Base-by-base conservation (phyloP, 805 yeast species). In the Saccharomycopsis fibuligera region DNA sequence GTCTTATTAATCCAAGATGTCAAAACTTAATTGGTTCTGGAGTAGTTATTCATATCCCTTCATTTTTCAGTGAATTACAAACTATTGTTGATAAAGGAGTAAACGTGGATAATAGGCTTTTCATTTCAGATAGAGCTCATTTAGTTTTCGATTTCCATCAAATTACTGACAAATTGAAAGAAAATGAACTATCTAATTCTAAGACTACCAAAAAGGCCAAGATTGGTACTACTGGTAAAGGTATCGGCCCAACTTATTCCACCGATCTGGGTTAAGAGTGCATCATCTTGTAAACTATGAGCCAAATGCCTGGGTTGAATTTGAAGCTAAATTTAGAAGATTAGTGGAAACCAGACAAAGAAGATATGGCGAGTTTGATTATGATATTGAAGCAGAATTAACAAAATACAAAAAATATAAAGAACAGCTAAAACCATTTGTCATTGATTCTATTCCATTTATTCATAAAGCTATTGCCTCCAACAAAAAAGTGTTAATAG, bases 171-270 rank as follows among this genome's bases (percentile, higher is more conserved):
- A 93, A 89, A 61, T 76, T 93, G 61, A 86, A 95, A 68, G 99
- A 93, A 70, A 83, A 86, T 46, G 99, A 93, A 69, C 76, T 93
- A 47, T 77, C 86, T 24, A 66, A 65, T 50, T 23, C n/a, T n/a
- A n/a, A n/a, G n/a, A n/a, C 72, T 9, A 70, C 68, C 53, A 79
- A 81, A 66, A 87, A 87, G 66, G 87, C 88, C 65, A 76, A 86
- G 25, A 91, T 93, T 60, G 99, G 99, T 59, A 93, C 99, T 54
- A 93, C 99, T 31, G 97, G 98, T 64, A 93, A 93, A 66, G 99
- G 99, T 69, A 93, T 93, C 61, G 99, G 99, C 50, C 99, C 99
- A 60, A 85, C 99, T 39, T 93, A 93, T 67, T 83, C 97, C 24
- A 89, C 99, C 55, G 99, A 70, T 88, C 97, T 19, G 99, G 99